phyloP scores from a whole-genome alignment of 805 yeast genomes.

The Candida xiaguanensis region DNA sequence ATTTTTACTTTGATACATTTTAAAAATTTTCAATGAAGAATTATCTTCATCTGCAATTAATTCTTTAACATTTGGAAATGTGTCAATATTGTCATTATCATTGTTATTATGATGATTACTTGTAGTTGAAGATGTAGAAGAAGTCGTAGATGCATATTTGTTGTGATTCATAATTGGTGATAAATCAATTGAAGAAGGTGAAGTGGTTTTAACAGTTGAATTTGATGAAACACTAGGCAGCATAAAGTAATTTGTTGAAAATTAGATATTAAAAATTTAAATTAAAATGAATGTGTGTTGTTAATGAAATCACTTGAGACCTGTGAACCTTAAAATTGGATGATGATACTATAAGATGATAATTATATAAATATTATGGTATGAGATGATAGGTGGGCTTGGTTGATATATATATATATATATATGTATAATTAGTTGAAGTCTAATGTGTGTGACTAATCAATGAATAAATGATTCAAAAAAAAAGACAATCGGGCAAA shows the following conservation, averaged over 20 bases:
- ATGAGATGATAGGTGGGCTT: no score
- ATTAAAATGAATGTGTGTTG: no score
- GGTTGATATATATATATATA: no score
- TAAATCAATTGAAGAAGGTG: constrained; percentile 1
- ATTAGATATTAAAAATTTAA: no score
- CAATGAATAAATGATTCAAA: no score
- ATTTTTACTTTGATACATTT: constrained; percentile 39
- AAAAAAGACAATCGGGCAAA: no score
- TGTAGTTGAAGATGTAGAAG: constrained; percentile 1
- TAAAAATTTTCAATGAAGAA: constrained; percentile 32
- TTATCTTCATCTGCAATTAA: constrained; percentile 27
- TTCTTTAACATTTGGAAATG: constrained; percentile 4
- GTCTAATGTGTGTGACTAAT: no score
- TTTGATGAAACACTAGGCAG: neutral
- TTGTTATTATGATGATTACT: constrained; percentile 2
- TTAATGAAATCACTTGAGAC: no score
- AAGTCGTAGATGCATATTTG: neutral
- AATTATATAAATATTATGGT: no score
- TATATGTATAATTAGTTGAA: no score
- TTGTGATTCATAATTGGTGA: constrained; percentile 2
- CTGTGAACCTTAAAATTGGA: no score
- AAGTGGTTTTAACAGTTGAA: neutral
- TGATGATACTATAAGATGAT: no score
- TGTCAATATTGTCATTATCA: neutral
- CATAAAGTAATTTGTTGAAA: neutral